Base-by-base conservation (phyloP, 192 early-diverging fungal species). In the Helicostylum pulchrum region DNA sequence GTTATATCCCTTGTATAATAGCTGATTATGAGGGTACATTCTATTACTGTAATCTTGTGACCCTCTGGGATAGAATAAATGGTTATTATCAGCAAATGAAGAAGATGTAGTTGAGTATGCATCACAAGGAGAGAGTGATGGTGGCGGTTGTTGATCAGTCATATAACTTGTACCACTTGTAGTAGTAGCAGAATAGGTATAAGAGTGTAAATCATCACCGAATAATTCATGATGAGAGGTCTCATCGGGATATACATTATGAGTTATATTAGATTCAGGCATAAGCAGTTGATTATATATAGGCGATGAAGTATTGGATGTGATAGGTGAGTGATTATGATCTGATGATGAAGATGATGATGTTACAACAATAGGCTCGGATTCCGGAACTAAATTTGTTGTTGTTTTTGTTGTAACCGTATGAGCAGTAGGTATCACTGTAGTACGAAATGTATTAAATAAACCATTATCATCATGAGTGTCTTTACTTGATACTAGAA, bases 121-220 rank as follows among this genome's bases (percentile, higher is more conserved):
- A 36, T 59, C 57, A 59, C 57, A 59, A 45, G 57, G 57, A 20
- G 57, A 59, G 23, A 59, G 57, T 20, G 57, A 59, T 4, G 57
- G 43, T 23, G 57, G 39, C 9, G 57, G 43, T 23, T 39, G 39
- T 59, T 17, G 39, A 21, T 59, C 57, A 19, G 57, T 26, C 9
- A 23, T 15, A 20, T 59, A 48, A 48, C 46, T 48, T 14, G 46
- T 48, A 48, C 17, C 46, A 48, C 17, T 17, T 19, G 17, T 14
- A 19, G 14, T 31, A 43, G 17, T 14, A 19, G 14, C 15, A 43
- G 43, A 59, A 56, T 56, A 56, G 17, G 31, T 56, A 9, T 39
- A 39, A 0, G 36, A 56, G 9, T 34, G 30, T 59, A 39, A 20
- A 14, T 59, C 57, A 26, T 59, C 43, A 45, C 43, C 57, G 45